Evolutionary conservation across 2,329 filamentous ascomycete genomes (phyloP), one percentile per base, ranked within the genome.

Genomic region (Stachybotrys echinatus): DNA sequence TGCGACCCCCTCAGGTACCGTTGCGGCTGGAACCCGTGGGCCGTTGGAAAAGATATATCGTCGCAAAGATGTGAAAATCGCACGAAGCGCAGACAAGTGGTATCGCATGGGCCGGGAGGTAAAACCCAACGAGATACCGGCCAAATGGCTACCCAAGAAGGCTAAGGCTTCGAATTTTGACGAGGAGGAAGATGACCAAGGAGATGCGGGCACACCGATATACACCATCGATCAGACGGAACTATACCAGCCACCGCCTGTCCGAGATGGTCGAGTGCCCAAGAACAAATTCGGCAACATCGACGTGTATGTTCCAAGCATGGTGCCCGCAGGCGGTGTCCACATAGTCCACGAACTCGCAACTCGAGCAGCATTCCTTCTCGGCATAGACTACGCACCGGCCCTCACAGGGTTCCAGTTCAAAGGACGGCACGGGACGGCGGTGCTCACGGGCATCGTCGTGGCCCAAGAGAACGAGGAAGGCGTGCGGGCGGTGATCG

Each of bases 271-370:
- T 1, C 74, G 76, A 12, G 79, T 97, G 2, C 92, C 94, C 0
- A 92, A 89, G 69, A 99, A 99, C 63, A 85, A 87, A 18, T 99
- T 90, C 66, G 91, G 91, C 12, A 99, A 99, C 62, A 85, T 97
- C 52, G 94, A 97, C 61, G 80, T 95, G 38, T 97, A 92, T 64
- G 91, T 96, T 12, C 85, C 89, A 0, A 89, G 84, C 54, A 97
- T 99, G 94, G 77, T 97, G 1, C 94, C 94, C 0, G 69, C 72
- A 39, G 92, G 94, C 0, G 92, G 89, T 2, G 78, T 83, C 2
- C 90, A 97, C 65, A 73, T 97, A 21, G 60, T 67, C 6, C 70
- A 76, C 51, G 70, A 78, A 44, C 61, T 85, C 47, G 86, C 88
- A 1, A 74, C 80, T 2, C 80, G 80, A 47, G 92, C 92, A 2